phyloP scores from a whole-genome alignment of 164 flowering plant genomes.

The Houttuynia cordata region DNA sequence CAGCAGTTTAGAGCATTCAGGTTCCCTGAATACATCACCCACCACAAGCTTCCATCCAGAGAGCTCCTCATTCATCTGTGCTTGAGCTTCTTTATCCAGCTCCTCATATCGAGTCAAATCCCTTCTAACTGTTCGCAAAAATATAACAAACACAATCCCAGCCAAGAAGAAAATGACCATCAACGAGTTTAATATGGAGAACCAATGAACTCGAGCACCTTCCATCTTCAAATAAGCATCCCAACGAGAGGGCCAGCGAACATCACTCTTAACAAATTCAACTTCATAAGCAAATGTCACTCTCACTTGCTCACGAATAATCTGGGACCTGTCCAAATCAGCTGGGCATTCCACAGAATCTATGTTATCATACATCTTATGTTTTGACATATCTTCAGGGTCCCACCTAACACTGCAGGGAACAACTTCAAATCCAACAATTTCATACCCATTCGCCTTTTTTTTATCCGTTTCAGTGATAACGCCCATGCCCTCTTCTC shows the following conservation, averaged over 20 bases:
- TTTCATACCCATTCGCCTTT: slow-evolving; percentile 36
- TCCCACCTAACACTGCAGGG: slow-evolving; percentile 45
- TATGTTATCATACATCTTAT: slow-evolving; percentile 9
- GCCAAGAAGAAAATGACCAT: slow-evolving; percentile 49
- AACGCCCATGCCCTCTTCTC: slow-evolving; percentile 40
- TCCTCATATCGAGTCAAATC: slow-evolving; percentile 42
- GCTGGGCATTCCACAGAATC: slow-evolving; percentile 2
- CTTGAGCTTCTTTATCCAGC: slow-evolving; percentile 57
- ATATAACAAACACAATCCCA: slow-evolving; percentile 46
- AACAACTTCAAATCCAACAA: slow-evolving; percentile 46
- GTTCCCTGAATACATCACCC: slow-evolving; percentile 57
- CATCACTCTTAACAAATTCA: slow-evolving; percentile 36
- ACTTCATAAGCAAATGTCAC: slow-evolving; percentile 39
- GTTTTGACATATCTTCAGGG: slow-evolving; percentile 23
- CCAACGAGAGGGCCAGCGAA: slow-evolving; percentile 50
- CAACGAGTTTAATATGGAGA: slow-evolving; percentile 47
- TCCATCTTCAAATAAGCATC: slow-evolving; percentile 54
- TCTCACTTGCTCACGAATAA: not conserved
- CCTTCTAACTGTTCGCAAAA: slow-evolving; percentile 31
- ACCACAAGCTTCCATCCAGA: slow-evolving; percentile 71
- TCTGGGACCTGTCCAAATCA: slow-evolving; percentile 1
- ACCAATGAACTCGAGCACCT: slow-evolving; percentile 54
- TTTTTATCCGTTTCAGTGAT: slow-evolving; percentile 24
- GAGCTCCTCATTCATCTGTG: slow-evolving; percentile 66
- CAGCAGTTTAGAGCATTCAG: slow-evolving; percentile 19